A percentile compares a stretch with the other conserved stretches of the same genome.
phyloP scores from a whole-genome alignment of 257 asterid genomes.

The Solanum gandarillasii region DNA sequence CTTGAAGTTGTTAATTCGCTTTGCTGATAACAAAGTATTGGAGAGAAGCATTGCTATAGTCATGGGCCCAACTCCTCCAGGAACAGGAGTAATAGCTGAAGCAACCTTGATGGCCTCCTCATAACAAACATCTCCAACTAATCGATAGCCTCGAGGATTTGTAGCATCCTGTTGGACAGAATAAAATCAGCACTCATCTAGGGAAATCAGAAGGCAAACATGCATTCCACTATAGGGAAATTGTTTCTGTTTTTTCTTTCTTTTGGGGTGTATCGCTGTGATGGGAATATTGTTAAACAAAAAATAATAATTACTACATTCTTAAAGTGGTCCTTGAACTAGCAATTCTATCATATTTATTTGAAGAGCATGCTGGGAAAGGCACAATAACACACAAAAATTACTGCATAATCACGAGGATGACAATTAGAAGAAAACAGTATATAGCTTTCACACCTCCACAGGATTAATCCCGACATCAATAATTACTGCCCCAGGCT shows the following conservation, averaged over 20 bases:
- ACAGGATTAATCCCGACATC: slow-evolving; percentile 88
- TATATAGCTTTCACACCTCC: slow-evolving; percentile 31
- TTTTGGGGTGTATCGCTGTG: neutral
- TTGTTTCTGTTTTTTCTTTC: neutral
- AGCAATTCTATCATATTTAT: neutral
- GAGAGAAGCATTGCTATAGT: slow-evolving; percentile 96
- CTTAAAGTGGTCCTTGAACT: neutral
- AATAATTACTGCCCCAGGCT: slow-evolving; percentile 79
- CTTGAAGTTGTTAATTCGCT: slow-evolving; percentile 45
- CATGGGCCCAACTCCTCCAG: slow-evolving; percentile 99
- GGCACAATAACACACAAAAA: neutral
- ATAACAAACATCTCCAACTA: slow-evolving; percentile 86
- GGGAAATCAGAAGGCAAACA: neutral
- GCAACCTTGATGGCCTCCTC: slow-evolving; percentile 90
- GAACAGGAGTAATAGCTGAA: slow-evolving; percentile 93
- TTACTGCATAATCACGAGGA: neutral
- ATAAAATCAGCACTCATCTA: neutral
- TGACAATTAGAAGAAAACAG: neutral
- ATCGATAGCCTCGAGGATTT: slow-evolving; percentile 59
- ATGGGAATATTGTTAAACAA: neutral
- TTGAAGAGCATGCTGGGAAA: neutral
- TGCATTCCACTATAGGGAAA: neutral
- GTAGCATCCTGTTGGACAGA: slow-evolving; percentile 40
- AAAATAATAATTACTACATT: neutral
- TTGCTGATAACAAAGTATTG: slow-evolving; percentile 79